Evolutionary conservation across 2,329 filamentous ascomycete genomes (phyloP), one percentile per base, ranked within the genome.

Genomic region (Aspergillus pseudotamarii): DNA sequence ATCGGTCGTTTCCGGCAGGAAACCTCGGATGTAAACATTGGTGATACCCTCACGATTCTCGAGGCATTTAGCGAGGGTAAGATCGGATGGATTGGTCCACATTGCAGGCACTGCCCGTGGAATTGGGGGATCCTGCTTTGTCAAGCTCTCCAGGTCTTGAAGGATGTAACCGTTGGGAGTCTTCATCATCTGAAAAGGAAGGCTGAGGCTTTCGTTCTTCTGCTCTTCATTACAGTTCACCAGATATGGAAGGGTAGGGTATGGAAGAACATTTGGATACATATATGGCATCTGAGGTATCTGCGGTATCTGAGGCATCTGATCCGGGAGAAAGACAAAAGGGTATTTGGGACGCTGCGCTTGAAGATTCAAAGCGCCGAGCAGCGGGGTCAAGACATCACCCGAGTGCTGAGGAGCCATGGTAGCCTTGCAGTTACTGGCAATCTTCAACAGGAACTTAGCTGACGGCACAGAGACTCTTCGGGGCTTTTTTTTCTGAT

Each of bases 21-120:
- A 89, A 21, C 96, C 96, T 65, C 95, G 92, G 68, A 99, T 97
- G 83, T 99, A 99, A 68, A 99, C 94, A 73, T 99, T 99, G 67
- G 93, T 95, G 75, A 98, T 97, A 51, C 94, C 94, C 55, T 91
- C 95, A 63, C 93, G 91, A 73, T 98, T 98, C 80, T 97, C 92
- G 56, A 99, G 84, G 74, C 94, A 96, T 78, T 97, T 94, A 67
- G 97, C 94, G 32, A 98, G 87, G 48, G 91, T 94, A 84, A 97
- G 92, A 62, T 94, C 94, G 28, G 89, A 90, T 32, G 93, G 92
- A 62, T 91, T 93, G 74, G 92, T 83, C 80, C 80, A 94, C 68
- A 93, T 89, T 8, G 95, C 94, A 19, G 94, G 94, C 53, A 99
- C 94, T 57, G 95, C 94, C 66, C 87, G 86, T 23, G 95, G 95